A percentile compares a stretch with the other conserved stretches of the same genome.
These are phyloP conservation scores for Schizophyllum amplum DNA, from an alignment of 1,284 basidiomycete species.

Conservation along the genomic window DNA sequence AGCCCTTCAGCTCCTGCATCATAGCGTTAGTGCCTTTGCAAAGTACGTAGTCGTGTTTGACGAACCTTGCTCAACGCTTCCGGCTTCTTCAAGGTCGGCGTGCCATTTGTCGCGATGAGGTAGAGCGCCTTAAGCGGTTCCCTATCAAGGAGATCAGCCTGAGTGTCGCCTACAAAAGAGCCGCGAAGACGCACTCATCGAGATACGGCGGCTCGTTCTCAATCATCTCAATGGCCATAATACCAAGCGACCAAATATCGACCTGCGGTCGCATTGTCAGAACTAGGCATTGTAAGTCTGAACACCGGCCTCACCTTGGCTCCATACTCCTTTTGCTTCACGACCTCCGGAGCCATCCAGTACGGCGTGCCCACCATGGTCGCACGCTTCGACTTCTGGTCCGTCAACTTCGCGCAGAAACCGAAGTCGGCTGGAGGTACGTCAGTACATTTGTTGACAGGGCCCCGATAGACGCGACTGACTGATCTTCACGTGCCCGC, in stretches of 20 bases:
- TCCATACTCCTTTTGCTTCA: constrained; percentile 98
- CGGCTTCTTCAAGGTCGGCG: constrained; percentile 94
- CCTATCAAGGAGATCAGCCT: too few species aligned
- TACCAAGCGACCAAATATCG: constrained; percentile 97
- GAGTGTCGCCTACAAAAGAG: too few species aligned
- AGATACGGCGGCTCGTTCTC: constrained; percentile 98
- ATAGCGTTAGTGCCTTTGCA: too few species aligned
- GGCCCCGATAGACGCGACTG: constrained; percentile 24
- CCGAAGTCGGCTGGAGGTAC: constrained; percentile 81
- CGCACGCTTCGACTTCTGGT: constrained; percentile 96
- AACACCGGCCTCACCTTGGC: constrained; percentile 80
- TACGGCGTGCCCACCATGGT: constrained; percentile 99
- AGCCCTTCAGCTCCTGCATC: constrained; percentile 86
- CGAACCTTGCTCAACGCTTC: constrained; percentile 62
- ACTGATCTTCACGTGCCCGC: constrained; percentile 97
- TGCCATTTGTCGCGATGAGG: constrained; percentile 96
- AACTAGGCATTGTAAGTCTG: not conserved
- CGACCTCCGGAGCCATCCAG: constrained; percentile 99
- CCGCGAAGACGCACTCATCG: constrained; percentile 65
- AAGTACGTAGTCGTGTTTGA: too few species aligned
- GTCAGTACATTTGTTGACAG: not conserved
- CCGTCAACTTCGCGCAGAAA: constrained; percentile 96
- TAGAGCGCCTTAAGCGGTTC: constrained; percentile 97
- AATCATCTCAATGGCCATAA: constrained; percentile 99
- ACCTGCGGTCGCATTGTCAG: constrained; percentile 50